phyloP scores from a whole-genome alignment of 495 filamentous ascomycete species.

The Aspergillus biplanus region DNA sequence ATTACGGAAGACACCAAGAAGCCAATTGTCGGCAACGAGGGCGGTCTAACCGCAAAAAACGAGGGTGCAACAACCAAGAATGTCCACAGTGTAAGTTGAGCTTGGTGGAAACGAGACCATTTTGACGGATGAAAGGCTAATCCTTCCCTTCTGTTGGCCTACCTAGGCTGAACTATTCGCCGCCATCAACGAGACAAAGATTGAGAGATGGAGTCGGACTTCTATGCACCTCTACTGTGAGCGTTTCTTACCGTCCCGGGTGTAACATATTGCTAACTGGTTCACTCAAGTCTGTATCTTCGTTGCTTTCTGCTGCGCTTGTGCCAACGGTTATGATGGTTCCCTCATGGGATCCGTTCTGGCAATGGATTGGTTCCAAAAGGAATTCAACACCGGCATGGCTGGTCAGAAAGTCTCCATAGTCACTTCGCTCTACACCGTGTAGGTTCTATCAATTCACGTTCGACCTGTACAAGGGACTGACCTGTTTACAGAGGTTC shows the following conservation, averaged over 20 bases:
- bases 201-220: constrained; percentile 56
- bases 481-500: constrained; percentile 43
- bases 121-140: background rate
- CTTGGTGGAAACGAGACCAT: background rate
- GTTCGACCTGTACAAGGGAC: background rate
- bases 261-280: constrained; percentile 2
- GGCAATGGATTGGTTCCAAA: constrained; percentile 47
- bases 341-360: constrained; percentile 57
- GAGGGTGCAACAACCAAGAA: constrained; percentile 48
- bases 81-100: constrained; percentile 54
- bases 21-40: background rate
- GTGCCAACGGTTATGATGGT: constrained; percentile 62
- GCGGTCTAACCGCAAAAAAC: constrained; percentile 37
- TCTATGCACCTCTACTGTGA: constrained; percentile 59
- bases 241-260: constrained; percentile 15
- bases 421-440: constrained; percentile 52
- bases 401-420: constrained; percentile 50
- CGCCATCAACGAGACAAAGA: constrained; percentile 58
- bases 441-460: constrained; percentile 44
- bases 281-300: constrained; percentile 32
- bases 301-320: constrained; percentile 45
- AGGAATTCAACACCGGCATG: constrained; percentile 41
- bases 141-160: background rate
- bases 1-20: constrained; percentile 1
- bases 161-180: constrained; percentile 59